phyloP scores from a whole-genome alignment of 2,329 filamentous ascomycete species.

The Verticillium longisporum region DNA sequence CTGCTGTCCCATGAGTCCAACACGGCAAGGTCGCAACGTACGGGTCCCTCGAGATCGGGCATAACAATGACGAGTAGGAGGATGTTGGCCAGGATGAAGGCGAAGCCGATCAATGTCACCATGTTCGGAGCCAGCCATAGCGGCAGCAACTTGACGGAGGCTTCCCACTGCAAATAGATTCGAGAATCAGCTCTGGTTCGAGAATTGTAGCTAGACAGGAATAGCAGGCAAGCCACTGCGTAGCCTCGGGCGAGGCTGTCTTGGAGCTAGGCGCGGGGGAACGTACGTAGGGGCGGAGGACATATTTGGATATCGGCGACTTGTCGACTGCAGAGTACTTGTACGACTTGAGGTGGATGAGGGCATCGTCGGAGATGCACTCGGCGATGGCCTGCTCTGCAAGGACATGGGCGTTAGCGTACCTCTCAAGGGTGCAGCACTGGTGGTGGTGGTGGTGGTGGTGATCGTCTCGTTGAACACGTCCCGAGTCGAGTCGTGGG shows the following conservation, averaged over 20 bases:
- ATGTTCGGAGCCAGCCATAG: conserved; percentile 97
- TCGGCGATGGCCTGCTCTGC: conserved; percentile 51
- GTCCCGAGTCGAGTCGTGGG: not conserved
- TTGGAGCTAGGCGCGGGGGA: not conserved
- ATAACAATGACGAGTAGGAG: conserved; percentile 67
- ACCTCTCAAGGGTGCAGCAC: not conserved
- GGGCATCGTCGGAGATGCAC: conserved; percentile 81
- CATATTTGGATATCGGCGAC: conserved; percentile 86
- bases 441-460: not conserved
- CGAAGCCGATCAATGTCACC: conserved; percentile 91
- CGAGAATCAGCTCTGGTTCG: conserved; percentile 8
- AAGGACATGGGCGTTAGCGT: not conserved
- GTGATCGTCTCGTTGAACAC: not conserved
- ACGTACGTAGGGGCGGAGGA: conserved; percentile 90
- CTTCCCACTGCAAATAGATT: conserved; percentile 72
- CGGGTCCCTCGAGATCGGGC: conserved; percentile 84
- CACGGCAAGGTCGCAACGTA: conserved; percentile 36
- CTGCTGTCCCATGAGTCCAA: not conserved
- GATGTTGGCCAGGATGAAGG: conserved; percentile 86
- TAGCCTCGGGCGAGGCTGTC: conserved; percentile 3
- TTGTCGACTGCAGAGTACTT: conserved; percentile 98
- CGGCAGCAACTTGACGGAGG: conserved; percentile 82
- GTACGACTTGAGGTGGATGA: conserved; percentile 88
- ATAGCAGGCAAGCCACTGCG: conserved; percentile 4
- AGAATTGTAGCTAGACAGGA: conserved; percentile 9